Percentiles rank a stretch among this genome's conserved stretches.
Conservation (phyloP, 1,284 basidiomycete species). For the Naganishia liquefaciens region DNA sequence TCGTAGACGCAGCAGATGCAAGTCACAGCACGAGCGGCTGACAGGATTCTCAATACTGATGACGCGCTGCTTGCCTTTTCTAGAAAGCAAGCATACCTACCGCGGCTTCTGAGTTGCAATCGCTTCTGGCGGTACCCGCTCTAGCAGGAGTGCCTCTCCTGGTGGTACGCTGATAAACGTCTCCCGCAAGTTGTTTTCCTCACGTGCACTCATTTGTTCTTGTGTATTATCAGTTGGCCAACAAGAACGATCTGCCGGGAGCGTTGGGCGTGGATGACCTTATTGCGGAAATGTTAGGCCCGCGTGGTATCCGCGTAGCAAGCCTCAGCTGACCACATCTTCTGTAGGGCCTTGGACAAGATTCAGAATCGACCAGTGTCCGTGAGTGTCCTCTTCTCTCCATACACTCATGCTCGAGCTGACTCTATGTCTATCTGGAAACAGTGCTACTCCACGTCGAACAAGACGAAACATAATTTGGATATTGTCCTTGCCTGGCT, state of each 20-base stretch:
- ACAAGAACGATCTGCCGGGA: slow-evolving; percentile 87
- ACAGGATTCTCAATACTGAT: slow-evolving; percentile 2
- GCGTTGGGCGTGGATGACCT: slow-evolving; percentile 83
- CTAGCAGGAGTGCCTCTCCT: slow-evolving; percentile 80
- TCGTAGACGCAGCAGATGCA: slow-evolving; percentile 85
- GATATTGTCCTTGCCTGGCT: slow-evolving; percentile 60
- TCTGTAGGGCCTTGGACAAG: slow-evolving; percentile 61
- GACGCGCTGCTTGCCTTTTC: not conserved
- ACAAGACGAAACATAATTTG: slow-evolving; percentile 92
- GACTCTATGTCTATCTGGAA: not conserved
- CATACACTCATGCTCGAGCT: not conserved
- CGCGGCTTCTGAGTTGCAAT: slow-evolving; percentile 85
- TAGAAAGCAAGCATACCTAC: slow-evolving; percentile 80
- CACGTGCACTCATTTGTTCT: too few species aligned
- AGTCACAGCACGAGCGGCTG: slow-evolving; percentile 43
- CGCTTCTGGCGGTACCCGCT: slow-evolving; percentile 72
- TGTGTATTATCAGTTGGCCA: slow-evolving; percentile 68
- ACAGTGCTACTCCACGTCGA: slow-evolving; percentile 59
- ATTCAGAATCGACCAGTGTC: slow-evolving; percentile 82
- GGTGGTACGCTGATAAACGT: slow-evolving; percentile 61
- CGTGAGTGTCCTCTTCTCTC: slow-evolving; percentile 58
- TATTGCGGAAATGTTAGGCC: slow-evolving; percentile 72
- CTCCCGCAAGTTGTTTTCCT: not conserved
- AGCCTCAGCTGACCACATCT: slow-evolving; percentile 15
- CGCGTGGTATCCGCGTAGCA: slow-evolving; percentile 20